These are phyloP conservation scores for Podospora pseudoanserina DNA, from an alignment of 495 filamentous ascomycete genomes.

Conservation along the genomic window DNA sequence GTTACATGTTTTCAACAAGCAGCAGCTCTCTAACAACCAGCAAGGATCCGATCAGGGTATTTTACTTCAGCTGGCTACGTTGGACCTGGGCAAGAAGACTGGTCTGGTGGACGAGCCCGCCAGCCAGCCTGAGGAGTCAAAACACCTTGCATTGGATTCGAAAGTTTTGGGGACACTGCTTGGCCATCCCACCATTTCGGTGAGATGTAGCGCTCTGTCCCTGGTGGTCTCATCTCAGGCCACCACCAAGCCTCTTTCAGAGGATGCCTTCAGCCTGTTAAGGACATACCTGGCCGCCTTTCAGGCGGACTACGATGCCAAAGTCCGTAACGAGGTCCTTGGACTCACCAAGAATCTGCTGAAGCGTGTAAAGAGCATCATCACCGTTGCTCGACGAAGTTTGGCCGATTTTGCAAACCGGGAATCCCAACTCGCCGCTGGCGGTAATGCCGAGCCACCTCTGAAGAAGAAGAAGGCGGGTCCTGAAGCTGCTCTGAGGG, in stretches of 20 bases:
- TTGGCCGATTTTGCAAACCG: constrained; percentile 8
- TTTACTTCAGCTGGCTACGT: constrained; percentile 59
- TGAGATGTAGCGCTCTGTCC: constrained; percentile 71
- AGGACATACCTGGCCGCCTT: constrained; percentile 60
- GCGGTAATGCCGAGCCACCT: background rate
- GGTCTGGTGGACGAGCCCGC: constrained; percentile 72
- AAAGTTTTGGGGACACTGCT: constrained; percentile 53
- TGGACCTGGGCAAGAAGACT: constrained; percentile 75
- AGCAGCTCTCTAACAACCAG: constrained; percentile 37
- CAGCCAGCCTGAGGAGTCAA: constrained; percentile 40
- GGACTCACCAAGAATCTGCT: constrained; percentile 64
- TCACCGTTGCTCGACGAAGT: constrained; percentile 42
- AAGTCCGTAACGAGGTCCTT: constrained; percentile 72
- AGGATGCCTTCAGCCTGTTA: constrained; percentile 56
- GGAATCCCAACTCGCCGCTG: constrained; percentile 1
- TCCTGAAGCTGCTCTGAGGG: constrained; percentile 23
- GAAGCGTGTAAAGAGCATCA: constrained; percentile 55
- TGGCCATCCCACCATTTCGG: constrained; percentile 55
- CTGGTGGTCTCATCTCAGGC: constrained; percentile 67
- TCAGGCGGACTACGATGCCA: constrained; percentile 78
- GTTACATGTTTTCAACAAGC: constrained; percentile 43
- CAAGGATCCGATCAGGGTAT: constrained; percentile 51
- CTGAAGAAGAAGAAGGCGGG: constrained; percentile 26
- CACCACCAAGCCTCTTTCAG: constrained; percentile 64
- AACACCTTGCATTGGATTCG: constrained; percentile 40